Evolutionary conservation across 768 basidiomycete genomes (phyloP).

Genomic region (Suillus alpinus): DNA sequence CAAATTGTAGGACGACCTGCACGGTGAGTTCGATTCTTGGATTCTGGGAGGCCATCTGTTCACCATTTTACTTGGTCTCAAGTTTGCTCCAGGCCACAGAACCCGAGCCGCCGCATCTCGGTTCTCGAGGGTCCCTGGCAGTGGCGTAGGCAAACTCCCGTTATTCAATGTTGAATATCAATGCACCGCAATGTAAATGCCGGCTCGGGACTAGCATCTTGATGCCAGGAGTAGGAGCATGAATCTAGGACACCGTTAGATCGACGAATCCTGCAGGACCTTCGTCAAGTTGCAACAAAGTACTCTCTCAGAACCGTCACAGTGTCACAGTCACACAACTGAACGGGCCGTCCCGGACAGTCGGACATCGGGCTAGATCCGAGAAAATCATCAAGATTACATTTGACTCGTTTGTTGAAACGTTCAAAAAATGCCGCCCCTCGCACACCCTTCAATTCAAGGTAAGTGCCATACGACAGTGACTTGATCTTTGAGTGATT

Average conservation of each 20-base stretch:
- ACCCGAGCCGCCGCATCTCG: neutral
- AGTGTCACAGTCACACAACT: neutral
- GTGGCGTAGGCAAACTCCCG: neutral
- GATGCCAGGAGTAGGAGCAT: neutral
- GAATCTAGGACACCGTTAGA: neutral
- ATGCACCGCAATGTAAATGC: neutral
- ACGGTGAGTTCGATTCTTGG: neutral
- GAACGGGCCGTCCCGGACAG: neutral
- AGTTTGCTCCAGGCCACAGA: neutral
- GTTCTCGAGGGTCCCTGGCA: neutral
- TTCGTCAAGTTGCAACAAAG: too few species aligned
- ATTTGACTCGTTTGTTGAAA: conserved; percentile 5
- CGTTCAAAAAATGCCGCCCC: conserved; percentile 44
- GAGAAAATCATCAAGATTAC: neutral
- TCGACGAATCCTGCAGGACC: neutral
- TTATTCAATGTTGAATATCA: neutral
- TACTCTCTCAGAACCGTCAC: neutral
- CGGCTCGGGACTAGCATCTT: neutral
- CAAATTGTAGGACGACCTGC: neutral
- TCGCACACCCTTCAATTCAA: conserved; percentile 55
- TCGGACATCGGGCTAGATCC: neutral
- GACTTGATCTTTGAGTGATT: conserved; percentile 9
- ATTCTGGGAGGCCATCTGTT: neutral
- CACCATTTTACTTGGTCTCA: neutral
- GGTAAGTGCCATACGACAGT: conserved; percentile 29